Conservation (phyloP, 352 stramenopile genomes). For the Pythium monospermum region DNA sequence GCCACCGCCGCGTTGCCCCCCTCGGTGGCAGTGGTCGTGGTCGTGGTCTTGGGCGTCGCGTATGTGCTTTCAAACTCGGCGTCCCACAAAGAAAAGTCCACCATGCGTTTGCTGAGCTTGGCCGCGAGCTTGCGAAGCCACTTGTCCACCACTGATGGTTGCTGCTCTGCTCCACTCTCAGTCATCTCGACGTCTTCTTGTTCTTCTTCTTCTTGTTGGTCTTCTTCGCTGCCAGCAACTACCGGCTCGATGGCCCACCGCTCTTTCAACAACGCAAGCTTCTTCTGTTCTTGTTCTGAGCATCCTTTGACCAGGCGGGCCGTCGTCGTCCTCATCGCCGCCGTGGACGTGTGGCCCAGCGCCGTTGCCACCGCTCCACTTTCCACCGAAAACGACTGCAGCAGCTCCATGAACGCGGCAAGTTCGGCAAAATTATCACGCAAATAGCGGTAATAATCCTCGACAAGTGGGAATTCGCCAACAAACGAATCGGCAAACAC, state of each 20-base stretch:
- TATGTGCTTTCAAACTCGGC: no score
- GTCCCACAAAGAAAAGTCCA: slow-evolving; percentile 36
- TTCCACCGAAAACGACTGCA: slow-evolving; percentile 43
- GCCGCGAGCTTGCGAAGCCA: slow-evolving; percentile 32
- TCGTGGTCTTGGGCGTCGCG: neutral
- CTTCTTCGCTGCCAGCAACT: neutral
- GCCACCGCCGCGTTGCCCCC: neutral
- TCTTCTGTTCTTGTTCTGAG: slow-evolving; percentile 23
- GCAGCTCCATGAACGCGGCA: slow-evolving; percentile 57
- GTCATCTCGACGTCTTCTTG: slow-evolving; percentile 1
- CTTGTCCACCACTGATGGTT: slow-evolving; percentile 21
- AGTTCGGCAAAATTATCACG: slow-evolving; percentile 54
- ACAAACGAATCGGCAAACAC: slow-evolving; percentile 47
- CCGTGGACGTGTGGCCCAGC: no score
- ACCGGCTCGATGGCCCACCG: slow-evolving; percentile 18
- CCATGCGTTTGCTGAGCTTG: slow-evolving; percentile 17
- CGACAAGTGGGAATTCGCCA: slow-evolving; percentile 46
- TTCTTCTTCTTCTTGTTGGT: neutral
- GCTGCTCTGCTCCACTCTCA: no score
- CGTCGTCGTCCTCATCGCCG: neutral
- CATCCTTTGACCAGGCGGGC: slow-evolving; percentile 5
- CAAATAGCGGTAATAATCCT: slow-evolving; percentile 68
- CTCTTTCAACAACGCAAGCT: slow-evolving; percentile 25
- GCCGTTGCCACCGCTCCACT: neutral
- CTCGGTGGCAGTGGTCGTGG: neutral